Evolutionary conservation across 352 stramenopile species (phyloP).

Genomic region (Globisporangium spiculum): DNA sequence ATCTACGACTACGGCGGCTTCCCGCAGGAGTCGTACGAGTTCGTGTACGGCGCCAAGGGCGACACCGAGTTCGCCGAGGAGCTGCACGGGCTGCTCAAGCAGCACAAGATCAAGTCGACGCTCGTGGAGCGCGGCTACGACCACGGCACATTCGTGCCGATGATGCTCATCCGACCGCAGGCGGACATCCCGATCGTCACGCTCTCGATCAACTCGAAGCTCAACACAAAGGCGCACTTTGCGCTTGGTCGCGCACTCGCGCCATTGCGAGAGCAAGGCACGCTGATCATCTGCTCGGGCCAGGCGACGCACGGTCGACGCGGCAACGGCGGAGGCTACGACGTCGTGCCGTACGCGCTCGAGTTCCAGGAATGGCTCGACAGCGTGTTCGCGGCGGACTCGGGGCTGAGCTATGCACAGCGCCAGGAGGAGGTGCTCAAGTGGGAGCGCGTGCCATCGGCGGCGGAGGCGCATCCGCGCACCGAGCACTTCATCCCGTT

Average conservation of each 20-base stretch:
- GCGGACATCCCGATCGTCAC: constrained; percentile 85
- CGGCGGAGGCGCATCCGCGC: constrained; percentile 33
- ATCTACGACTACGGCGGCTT: constrained; percentile 91
- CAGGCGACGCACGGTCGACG: constrained; percentile 35
- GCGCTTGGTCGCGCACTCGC: constrained; percentile 61
- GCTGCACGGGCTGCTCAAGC: constrained; percentile 53
- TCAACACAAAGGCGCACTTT: constrained; percentile 56
- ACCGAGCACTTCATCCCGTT: constrained; percentile 63
- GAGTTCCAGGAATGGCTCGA: constrained; percentile 50
- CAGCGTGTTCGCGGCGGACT: constrained; percentile 24
- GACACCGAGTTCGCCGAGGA: constrained; percentile 58
- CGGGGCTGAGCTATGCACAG: constrained; percentile 27
- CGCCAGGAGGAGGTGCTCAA: constrained; percentile 34
- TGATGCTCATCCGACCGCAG: constrained; percentile 81
- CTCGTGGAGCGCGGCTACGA: constrained; percentile 76
- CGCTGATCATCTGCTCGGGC: constrained; percentile 85
- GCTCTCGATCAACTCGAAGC: constrained; percentile 67
- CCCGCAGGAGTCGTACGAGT: constrained; percentile 73
- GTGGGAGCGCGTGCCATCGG: constrained; percentile 41
- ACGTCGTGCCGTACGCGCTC: constrained; percentile 19
- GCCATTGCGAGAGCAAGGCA: constrained; percentile 63
- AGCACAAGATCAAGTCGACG: constrained; percentile 47
- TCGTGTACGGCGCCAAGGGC: constrained; percentile 72
- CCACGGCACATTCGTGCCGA: constrained; percentile 88
- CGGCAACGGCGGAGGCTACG: background rate